Base-by-base conservation (phyloP, 768 basidiomycete species). In the Neoboletus magnificus region DNA sequence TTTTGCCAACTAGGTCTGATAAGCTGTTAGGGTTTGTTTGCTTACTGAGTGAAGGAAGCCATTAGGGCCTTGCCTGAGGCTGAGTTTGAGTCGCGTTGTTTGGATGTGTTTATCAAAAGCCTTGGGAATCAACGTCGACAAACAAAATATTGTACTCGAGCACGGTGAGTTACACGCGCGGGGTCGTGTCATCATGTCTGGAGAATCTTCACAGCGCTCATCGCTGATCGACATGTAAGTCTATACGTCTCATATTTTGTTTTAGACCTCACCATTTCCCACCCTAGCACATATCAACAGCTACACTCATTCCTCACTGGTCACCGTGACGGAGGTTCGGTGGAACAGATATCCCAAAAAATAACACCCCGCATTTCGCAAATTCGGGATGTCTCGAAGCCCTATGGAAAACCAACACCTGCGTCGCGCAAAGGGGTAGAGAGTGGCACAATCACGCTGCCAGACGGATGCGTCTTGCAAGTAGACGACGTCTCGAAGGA, bases 401-500 rank as follows among this genome's bases (percentile, higher is more conserved):
- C 88, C 2, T 93, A 90, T 66, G 85, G 86, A 41, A 79, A 76
- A 47, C 90, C 91, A 2, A 85, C 83, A 9, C 75, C 77, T 64
- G 79, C 79, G 66, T 92, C 91, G 36, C 80, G 79, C 64, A 82
- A 82, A 68, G 79, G 79, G 37, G 74, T 93, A 10, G 82, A 89
- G 56, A 79, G 80, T 49, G 86, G 88, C 48, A 79, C 82, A 1
- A 82, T 92, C 53, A 82, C 78, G 3, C 74, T 95, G n/a, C 71
- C 78, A 13, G 87, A 91, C 65, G 86, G 83, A 5, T 78, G 85
- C 22, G 74, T 74, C 30, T 60, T 89, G 23, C 77, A 77, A 55
- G 79, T 92, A 36, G 87, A 88, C 59, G 80, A 85, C 37, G 80
- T 79, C 36, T 84, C 88, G 73, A 87, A 87, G 66, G 82, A 86